Base-by-base conservation (phyloP, 2,329 filamentous ascomycete genomes). In the Trichoderma sp. region DNA sequence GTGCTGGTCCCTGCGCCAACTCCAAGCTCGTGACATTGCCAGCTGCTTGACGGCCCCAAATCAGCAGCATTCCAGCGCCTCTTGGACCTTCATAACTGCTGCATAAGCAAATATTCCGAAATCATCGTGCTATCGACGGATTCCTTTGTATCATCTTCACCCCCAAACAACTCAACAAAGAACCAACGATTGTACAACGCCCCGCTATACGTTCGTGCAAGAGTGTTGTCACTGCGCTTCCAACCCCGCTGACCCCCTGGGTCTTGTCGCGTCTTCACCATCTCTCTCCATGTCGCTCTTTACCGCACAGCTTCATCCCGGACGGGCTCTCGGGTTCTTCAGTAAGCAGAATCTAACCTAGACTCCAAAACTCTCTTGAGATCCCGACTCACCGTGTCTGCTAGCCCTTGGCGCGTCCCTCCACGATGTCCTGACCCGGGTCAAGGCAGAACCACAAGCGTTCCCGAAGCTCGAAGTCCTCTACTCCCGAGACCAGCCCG, bases 361-460 rank as follows among this genome's bases (percentile, higher is more conserved):
- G 6, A 17, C 23, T 6, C 13, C 7, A 15, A 28, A 12, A 13
- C 6, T 13, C 15, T 6, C 1, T 26, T 7, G 23, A 15, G n/a
- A 7, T 0, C 47, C 26, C 13, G 63, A n/a, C 39, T 57, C 7
- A 36, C 47, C 58, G 4, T 15, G 12, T 50, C 30, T 36, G n/a
- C 61, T 79, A 97, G 94, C 91, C 64, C 90, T 99, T 71, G 96
- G 96, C 71, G 93, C 94, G 74, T 97, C 95, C 3, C 88, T 99
- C 43, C 94, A 98, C 82, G 94, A 97, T 79, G 88, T 97, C 77
- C 84, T 98, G 73, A 94, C 93, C 32, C 91, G 93, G 68, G 86
- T 98, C 78, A 98, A 98, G 80, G 91, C 93, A 68, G 93, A 97
- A 79, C 93, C 94, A 11, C 90, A 92, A 75, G 86, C 87, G 6